Base-by-base conservation (phyloP, 768 basidiomycete species). In the Chalciporus piperatus region DNA sequence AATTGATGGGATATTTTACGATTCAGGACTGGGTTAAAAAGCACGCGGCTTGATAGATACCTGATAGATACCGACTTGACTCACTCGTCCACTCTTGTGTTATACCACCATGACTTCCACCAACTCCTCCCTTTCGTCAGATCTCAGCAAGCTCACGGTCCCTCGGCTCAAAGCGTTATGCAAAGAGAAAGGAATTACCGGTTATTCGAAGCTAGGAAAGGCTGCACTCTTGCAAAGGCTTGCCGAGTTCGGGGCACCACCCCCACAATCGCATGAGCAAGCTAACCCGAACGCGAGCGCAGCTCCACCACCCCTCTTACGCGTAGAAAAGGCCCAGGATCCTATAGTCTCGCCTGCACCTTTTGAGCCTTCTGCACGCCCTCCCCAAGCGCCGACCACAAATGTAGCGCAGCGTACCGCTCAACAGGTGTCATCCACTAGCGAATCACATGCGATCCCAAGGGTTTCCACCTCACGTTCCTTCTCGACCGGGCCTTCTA, bases 201-300 rank as follows among this genome's bases (percentile, higher is more conserved):
- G 84, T 0, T 89, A 87, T 62, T 86, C 85, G 10, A 90, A 84
- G 62, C 77, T 87, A 17, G 63, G 67, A 37, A 89, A 89, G 64
- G 68, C 72, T 46, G 77, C 71, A 1, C 72, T 89, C 33, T 65
- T 89, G 25, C 71, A 74, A 52, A 85, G 76, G 61, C 63, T 82
- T 25, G 45, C 38, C 2, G 52, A 48, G 6, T 52, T 41, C 13
- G 43, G 32, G 10, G 25, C 44, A 32, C 39, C 51, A 33, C 6
- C 47, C 38, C n/a, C 40, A 13, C 25, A 39, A 13, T 32, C 51
- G 32, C 41, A 39, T n/a, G 19, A 35, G 33, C 42, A 37, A 28
- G n/a, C 25, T 16, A 43, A 17, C 8, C 16, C 13, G 25, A 17
- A 9, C 27, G 6, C 22, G 9, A 32, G 38, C 17, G 43, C n/a